These are phyloP conservation scores for Penicillium sp. DNA, from an alignment of 2,329 filamentous ascomycete species.

Conservation along the genomic window DNA sequence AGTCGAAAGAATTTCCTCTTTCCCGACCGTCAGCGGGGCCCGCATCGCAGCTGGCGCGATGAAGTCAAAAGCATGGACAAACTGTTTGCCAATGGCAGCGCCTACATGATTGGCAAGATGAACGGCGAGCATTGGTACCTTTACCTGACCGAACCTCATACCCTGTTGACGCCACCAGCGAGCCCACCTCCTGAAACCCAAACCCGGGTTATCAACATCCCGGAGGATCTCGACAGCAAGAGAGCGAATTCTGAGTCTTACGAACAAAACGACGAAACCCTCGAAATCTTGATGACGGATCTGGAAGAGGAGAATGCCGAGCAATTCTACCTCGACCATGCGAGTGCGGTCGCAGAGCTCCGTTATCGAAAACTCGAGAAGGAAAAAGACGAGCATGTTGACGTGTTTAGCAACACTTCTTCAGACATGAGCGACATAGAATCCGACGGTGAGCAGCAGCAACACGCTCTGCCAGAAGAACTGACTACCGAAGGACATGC, in stretches of 20 bases:
- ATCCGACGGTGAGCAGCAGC: conserved; percentile 41
- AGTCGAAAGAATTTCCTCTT: conserved; percentile 98
- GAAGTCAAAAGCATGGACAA: conserved; percentile 91
- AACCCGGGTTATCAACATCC: conserved; percentile 56
- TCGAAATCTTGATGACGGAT: conserved; percentile 67
- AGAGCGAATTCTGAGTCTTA: conserved; percentile 20
- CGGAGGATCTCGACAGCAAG: conserved; percentile 32
- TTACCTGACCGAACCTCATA: conserved; percentile 87
- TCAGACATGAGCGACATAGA: conserved; percentile 58
- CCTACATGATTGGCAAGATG: conserved; percentile 99
- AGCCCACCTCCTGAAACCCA: conserved; percentile 62
- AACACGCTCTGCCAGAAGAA: conserved; percentile 59
- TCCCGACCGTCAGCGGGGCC: conserved; percentile 87
- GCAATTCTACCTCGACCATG: conserved; percentile 70
- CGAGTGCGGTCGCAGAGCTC: conserved; percentile 84
- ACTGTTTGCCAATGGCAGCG: conserved; percentile 86
- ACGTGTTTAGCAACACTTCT: conserved; percentile 76
- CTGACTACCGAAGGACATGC: conserved; percentile 91
- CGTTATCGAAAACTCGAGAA: conserved; percentile 70
- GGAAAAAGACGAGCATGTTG: conserved; percentile 54
- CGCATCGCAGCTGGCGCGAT: conserved; percentile 95
- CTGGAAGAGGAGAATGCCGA: conserved; percentile 62
- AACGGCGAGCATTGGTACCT: conserved; percentile 99
- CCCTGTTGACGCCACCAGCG: conserved; percentile 72
- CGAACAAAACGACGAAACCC: conserved; percentile 45